Evolutionary conservation across 805 yeast species (phyloP).

Genomic region (Candida tibetensis): DNA sequence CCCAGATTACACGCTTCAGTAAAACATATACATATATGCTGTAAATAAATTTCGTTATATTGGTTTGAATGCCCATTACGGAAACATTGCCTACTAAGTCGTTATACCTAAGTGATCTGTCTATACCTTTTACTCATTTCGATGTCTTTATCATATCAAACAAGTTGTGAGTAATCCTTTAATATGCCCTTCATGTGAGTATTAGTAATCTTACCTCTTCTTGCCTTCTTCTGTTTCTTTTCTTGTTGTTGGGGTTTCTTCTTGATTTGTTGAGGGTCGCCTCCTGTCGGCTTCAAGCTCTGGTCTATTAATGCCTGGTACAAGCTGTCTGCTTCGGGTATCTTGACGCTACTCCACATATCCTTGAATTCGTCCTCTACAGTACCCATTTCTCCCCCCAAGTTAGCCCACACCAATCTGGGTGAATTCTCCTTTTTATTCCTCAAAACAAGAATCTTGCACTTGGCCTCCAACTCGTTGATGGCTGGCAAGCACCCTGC

Average conservation of each 20-base stretch:
- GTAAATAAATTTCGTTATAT: too few relatives aligned
- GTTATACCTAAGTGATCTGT: too few relatives aligned
- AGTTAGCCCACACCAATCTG: constrained; percentile 86
- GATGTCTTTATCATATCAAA: constrained; percentile 11
- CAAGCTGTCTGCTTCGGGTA: constrained; percentile 80
- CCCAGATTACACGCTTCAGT: too few relatives aligned
- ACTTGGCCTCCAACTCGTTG: constrained; percentile 70
- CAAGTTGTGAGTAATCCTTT: constrained; percentile 66
- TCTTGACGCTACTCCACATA: constrained; percentile 74
- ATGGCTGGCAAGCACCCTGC: constrained; percentile 79
- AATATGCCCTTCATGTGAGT: constrained; percentile 95
- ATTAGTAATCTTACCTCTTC: constrained; percentile 92
- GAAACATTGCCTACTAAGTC: too few relatives aligned
- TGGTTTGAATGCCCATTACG: too few relatives aligned
- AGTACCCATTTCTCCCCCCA: constrained; percentile 66
- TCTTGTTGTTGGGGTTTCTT: constrained; percentile 55
- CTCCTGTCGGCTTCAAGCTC: constrained; percentile 94
- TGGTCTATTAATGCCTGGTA: constrained; percentile 75
- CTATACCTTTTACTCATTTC: too few relatives aligned
- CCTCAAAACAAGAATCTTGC: constrained; percentile 76
- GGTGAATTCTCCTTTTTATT: constrained; percentile 94
- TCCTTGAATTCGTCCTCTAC: constrained; percentile 79
- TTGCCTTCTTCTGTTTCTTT: constrained; percentile 84
- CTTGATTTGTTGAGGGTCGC: constrained; percentile 93
- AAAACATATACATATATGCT: too few relatives aligned